phyloP scores from a whole-genome alignment of 1,139 yeast species.

The Cylindricascospora bacillispora region DNA sequence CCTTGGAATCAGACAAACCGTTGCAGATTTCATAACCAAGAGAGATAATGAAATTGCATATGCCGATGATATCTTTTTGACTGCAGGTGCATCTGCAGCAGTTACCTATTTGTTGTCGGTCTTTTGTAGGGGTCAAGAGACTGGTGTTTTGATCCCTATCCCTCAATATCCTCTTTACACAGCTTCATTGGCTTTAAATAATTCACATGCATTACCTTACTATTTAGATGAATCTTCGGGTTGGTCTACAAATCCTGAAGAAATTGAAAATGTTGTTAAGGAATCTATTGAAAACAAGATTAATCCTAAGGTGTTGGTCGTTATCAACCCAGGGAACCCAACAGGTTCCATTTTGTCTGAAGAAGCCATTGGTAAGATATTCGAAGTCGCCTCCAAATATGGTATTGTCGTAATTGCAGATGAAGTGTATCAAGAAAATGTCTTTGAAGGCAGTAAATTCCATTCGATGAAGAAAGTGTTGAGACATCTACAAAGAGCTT shows the following conservation, averaged over 20 bases:
- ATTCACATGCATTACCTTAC: constrained; percentile 79
- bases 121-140: constrained; percentile 47
- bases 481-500: constrained; percentile 41
- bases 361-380: constrained; percentile 54
- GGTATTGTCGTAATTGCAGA: constrained; percentile 90
- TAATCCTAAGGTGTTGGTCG: constrained; percentile 68
- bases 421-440: constrained; percentile 92
- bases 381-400: constrained; percentile 69
- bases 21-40: constrained; percentile 63
- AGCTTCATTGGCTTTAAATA: constrained; percentile 74
- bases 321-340: constrained; percentile 97
- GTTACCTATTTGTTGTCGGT: constrained; percentile 66
- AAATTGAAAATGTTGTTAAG: constrained; percentile 44
- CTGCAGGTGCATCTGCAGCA: constrained; percentile 91
- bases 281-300: constrained; percentile 44
- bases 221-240: constrained; percentile 63
- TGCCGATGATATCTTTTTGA: constrained; percentile 65
- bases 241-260: constrained; percentile 73
- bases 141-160: constrained; percentile 88
- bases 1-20: constrained; percentile 51
- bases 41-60: constrained; percentile 59
- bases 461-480: constrained; percentile 59
- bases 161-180: constrained; percentile 97
- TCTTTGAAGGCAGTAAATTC: constrained; percentile 48
- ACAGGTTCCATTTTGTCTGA: constrained; percentile 72